A percentile compares a stretch with the other conserved stretches of the same genome.
These are phyloP conservation scores for Ustilago tritici DNA, from an alignment of 1,284 basidiomycete species.

Conservation along the genomic window DNA sequence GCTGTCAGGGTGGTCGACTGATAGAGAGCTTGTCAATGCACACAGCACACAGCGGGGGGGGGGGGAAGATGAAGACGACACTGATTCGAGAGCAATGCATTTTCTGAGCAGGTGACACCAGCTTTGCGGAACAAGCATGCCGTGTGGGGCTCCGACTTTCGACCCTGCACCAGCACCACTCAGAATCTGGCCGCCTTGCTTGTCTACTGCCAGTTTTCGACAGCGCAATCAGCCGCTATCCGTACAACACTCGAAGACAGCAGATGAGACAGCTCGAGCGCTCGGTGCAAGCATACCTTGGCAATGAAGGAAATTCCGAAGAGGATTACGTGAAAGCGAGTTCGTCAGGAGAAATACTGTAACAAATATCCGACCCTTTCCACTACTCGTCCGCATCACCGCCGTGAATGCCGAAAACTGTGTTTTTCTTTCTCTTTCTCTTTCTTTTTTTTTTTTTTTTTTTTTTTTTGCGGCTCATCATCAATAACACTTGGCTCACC, in stretches of 20 bases:
- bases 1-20: background rate
- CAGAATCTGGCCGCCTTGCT: background rate
- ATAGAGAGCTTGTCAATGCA: background rate
- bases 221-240: background rate
- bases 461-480: background rate
- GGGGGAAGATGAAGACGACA: too few species aligned
- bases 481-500: background rate
- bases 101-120: background rate
- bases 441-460: too few species aligned
- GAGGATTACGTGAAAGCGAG: slow-evolving; percentile 20
- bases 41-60: too few species aligned
- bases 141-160: slow-evolving; percentile 1
- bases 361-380: background rate
- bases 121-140: background rate
- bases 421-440: too few species aligned
- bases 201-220: background rate
- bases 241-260: background rate
- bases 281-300: background rate
- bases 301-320: background rate
- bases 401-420: slow-evolving; percentile 6
- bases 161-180: background rate
- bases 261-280: background rate
- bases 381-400: slow-evolving; percentile 3
- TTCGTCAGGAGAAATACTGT: slow-evolving; percentile 6
- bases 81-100: background rate